Evolutionary conservation across 176 grass and related monocot genomes (phyloP).

Genomic region (sorghum (Sorghum bicolor)): DNA sequence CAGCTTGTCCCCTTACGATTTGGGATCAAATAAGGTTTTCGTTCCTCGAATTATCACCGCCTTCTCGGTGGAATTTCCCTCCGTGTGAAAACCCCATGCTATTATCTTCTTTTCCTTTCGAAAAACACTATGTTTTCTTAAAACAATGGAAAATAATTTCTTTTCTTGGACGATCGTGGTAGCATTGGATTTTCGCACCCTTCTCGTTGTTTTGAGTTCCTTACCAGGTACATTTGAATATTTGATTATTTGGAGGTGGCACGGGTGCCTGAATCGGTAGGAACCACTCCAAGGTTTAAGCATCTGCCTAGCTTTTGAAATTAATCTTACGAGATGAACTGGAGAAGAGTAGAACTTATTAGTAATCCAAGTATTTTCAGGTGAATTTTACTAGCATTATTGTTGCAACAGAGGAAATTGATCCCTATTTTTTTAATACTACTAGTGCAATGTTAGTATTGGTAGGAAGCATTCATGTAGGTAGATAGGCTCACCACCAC

Average conservation of each 20-base stretch:
- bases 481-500: slow-evolving; percentile 3
- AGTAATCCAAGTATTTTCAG: neutral
- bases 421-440: neutral
- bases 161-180: neutral
- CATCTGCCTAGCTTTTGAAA: neutral
- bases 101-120: neutral
- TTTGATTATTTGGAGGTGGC: neutral
- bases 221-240: neutral
- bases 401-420: slow-evolving; percentile 6
- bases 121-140: neutral
- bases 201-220: neutral
- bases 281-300: neutral
- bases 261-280: neutral
- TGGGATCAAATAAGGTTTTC: neutral
- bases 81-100: neutral
- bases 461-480: slow-evolving; percentile 23
- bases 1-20: neutral
- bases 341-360: neutral
- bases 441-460: neutral
- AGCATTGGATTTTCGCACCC: neutral
- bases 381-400: neutral
- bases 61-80: neutral
- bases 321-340: neutral
- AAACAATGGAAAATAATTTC: neutral
- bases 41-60: neutral